Percentiles rank a stretch among this genome's conserved stretches.
phyloP scores from a whole-genome alignment of 2,329 filamentous ascomycete species.

The Colletotrichum destructivum region DNA sequence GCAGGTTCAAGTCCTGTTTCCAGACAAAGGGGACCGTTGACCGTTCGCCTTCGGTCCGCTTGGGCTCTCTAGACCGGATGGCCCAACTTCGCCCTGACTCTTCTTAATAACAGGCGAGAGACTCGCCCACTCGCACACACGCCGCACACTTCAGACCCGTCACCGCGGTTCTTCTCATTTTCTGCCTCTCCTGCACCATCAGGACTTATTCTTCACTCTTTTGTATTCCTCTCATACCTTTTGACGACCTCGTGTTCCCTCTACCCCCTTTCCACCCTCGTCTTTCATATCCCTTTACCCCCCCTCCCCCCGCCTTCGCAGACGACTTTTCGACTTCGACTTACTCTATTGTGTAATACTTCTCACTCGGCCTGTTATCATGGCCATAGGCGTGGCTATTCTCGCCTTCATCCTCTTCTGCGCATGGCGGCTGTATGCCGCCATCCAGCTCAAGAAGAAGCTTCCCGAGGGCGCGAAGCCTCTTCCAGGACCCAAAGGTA shows the following conservation, averaged over 20 bases:
- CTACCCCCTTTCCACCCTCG: neutral
- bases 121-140: slow-evolving; percentile 3
- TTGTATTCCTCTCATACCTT: slow-evolving; percentile 14
- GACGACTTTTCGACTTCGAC: neutral
- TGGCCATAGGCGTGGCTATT: slow-evolving; percentile 38
- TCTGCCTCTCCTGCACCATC: slow-evolving; percentile 30
- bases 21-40: slow-evolving; percentile 37
- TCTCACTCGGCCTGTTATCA: slow-evolving; percentile 12
- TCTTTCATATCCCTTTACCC: slow-evolving; percentile 8
- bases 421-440: slow-evolving; percentile 36
- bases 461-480: slow-evolving; percentile 48
- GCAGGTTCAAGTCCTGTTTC: slow-evolving; percentile 33
- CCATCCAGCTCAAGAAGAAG: slow-evolving; percentile 41
- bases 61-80: slow-evolving; percentile 33
- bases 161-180: slow-evolving; percentile 20
- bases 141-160: slow-evolving; percentile 20
- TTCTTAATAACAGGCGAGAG: slow-evolving; percentile 41
- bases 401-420: slow-evolving; percentile 38
- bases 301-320: neutral
- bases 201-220: slow-evolving; percentile 32
- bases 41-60: slow-evolving; percentile 40
- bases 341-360: neutral
- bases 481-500: slow-evolving; percentile 51
- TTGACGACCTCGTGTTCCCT: slow-evolving; percentile 17
- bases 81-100: slow-evolving; percentile 33